Evolutionary conservation across 2,329 filamentous ascomycete genomes (phyloP).

Genomic region (Corinectria fuckeliana): DNA sequence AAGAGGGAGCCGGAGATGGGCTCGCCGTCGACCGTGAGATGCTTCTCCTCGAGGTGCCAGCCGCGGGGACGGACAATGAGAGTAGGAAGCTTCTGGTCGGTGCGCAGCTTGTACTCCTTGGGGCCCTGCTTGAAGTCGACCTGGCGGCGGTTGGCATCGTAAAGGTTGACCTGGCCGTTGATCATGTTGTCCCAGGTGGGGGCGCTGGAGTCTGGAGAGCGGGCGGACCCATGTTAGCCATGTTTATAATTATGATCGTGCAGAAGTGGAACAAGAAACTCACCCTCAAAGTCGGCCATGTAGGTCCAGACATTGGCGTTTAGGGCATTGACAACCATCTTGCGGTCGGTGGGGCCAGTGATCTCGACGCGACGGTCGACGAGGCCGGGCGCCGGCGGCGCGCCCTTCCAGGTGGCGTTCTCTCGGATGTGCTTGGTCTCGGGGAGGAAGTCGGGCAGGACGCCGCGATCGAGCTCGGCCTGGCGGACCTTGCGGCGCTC

Average conservation of each 20-base stretch:
- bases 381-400: constrained; percentile 87
- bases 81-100: constrained; percentile 83
- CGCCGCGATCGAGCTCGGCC: constrained; percentile 89
- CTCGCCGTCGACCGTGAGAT: constrained; percentile 94
- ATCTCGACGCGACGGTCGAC: constrained; percentile 96
- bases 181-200: constrained; percentile 99
- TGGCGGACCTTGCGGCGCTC: constrained; percentile 87
- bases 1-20: constrained; percentile 92
- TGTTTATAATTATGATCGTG: constrained; percentile 8
- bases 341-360: constrained; percentile 94
- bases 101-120: constrained; percentile 98
- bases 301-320: constrained; percentile 98
- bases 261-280: constrained; percentile 36
- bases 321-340: constrained; percentile 98
- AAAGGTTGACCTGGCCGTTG: constrained; percentile 96
- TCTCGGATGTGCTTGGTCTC: constrained; percentile 97
- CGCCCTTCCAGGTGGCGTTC: constrained; percentile 91
- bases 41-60: constrained; percentile 99
- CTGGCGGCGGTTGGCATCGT: constrained; percentile 92
- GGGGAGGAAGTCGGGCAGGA: constrained; percentile 90
- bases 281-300: constrained; percentile 99
- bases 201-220: constrained; percentile 78
- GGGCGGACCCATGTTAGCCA: constrained; percentile 21
- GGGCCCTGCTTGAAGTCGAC: constrained; percentile 94
- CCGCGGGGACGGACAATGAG: constrained; percentile 93